Evolutionary conservation across 306 rosid genomes (phyloP).

Genomic region (Arachis stenosperma): DNA sequence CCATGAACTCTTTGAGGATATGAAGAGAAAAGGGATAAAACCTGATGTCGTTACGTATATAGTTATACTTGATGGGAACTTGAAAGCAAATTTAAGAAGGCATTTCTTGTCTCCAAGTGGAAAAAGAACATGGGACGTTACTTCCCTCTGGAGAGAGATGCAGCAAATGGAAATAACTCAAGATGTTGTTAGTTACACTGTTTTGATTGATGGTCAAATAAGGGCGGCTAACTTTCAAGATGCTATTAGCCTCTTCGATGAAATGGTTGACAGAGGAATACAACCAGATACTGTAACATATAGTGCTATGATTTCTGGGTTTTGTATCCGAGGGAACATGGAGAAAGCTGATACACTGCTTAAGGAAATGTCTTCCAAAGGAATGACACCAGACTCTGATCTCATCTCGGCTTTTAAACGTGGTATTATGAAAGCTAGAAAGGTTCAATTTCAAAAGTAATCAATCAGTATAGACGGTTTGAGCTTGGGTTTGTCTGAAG

Average conservation of each 20-base stretch:
- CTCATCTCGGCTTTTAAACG: constrained; percentile 45
- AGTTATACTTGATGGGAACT: constrained; percentile 66
- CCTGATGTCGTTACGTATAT: constrained; percentile 77
- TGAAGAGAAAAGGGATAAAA: constrained; percentile 65
- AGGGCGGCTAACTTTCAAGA: constrained; percentile 55
- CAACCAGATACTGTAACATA: constrained; percentile 74
- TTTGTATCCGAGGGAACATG: constrained; percentile 47
- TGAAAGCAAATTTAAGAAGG: constrained; percentile 42
- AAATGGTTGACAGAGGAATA: constrained; percentile 64
- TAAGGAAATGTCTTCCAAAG: constrained; percentile 60
- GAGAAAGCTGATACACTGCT: constrained; percentile 49
- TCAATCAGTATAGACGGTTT: constrained; percentile 24
- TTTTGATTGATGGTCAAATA: constrained; percentile 64
- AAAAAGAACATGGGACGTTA: constrained; percentile 35
- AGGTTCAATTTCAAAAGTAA: constrained; percentile 45
- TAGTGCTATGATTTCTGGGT: constrained; percentile 64
- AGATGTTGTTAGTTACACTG: constrained; percentile 70
- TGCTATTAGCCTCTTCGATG: constrained; percentile 58
- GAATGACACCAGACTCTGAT: constrained; percentile 47
- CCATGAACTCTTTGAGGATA: constrained; percentile 62
- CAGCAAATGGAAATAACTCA: constrained; percentile 58
- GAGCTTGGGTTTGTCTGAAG: constrained; percentile 29
- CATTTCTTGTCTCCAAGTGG: constrained; percentile 4
- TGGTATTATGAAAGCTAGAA: constrained; percentile 59
- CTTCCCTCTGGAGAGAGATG: constrained; percentile 67